Base-by-base conservation (phyloP, 2,329 filamentous ascomycete species). In the Aureobasidium mangrovei region DNA sequence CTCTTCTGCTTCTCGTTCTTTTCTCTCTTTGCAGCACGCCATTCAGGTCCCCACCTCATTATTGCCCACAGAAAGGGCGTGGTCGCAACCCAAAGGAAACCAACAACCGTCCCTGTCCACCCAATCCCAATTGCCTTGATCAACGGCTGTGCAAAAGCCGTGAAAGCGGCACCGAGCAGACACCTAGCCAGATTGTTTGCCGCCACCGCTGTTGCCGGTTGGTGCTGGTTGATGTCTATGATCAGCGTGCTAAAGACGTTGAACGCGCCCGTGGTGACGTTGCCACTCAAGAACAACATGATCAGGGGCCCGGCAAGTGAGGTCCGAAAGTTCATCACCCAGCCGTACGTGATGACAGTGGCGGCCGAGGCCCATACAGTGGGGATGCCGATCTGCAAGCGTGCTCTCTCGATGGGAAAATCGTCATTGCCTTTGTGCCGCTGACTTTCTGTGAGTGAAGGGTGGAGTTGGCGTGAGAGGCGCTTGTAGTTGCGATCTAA, bases 401-500 rank as follows among this genome's bases (percentile, higher is more conserved):
- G 67, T 1, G 70, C 70, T n/a, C 65, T 64, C 58, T 76, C 78
- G 45, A 81, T 74, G 0, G 77, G 73, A 55, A 81, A 80, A 33
- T 72, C 63, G 4, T 62, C 60, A 10, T 82, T 64, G 53, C 74
- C 55, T 76, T 71, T 31, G 74, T 41, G 28, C 26, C 18, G 10
- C 12, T 51, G 10, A 7, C 18, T 18, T 18, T 18, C 18, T 18
- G 18, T 43, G 12, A 7, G 7, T 6, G 39, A 1, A 4, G 7
- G n/a, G 3, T 7, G 8, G 39, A 27, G 80, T 70, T 4, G 76
- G 75, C 2, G 70, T 69, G 86, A 85, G 46, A 82, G 77, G 38
- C 85, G 79, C 7, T 81, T 76, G 67, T 87, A 94, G 65, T 90
- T 90, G 74, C 79, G 82, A 67, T 88, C 85, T 38, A 87, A 75